Evolutionary conservation across 495 filamentous ascomycete species (phyloP), one percentile per base, ranked within the genome.

Genomic region (Tuber indicum): DNA sequence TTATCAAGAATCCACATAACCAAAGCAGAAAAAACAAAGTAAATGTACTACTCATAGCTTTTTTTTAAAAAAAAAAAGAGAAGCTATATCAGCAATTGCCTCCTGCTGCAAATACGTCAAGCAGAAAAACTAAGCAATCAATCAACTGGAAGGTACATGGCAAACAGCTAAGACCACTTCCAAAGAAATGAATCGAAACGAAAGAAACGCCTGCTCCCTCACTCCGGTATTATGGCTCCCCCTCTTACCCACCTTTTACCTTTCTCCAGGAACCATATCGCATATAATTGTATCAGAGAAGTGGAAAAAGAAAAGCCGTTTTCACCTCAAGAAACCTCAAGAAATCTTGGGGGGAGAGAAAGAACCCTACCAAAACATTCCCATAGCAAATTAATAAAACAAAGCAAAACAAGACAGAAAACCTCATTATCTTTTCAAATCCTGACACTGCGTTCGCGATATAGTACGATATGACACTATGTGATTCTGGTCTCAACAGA

Each of bases 171-270:
- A 9, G 71, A 10, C 47, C 36, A 71, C 44, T 70, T 75, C 74
- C 75, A 75, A 49, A 49, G 70, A 49, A 66, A 78, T 32, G 72
- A 75, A 47, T 42, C 17, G 46, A 74, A 77, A 58, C 26, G 42
- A 72, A 62, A 77, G 44, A 36, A 75, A 69, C 46, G 66, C 71
- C 71, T 4, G 41, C 39, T 72, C 42, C 42, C n/a, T 26, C 72
- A 58, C 70, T 42, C 39, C 44, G 39, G 23, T 47, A 3, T 36
- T 26, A 23, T 75, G 3, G 23, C 26, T 49, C 43, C 32, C 32
- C 32, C 32, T 17, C 58, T 70, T 32, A 58, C 62, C 49, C 70
- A 39, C 47, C 71, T 72, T 72, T 72, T 45, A 47, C 32, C 71
- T 19, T 76, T n/a, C 32, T 39, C n/a, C 46, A 70, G 71, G 72